These are phyloP conservation scores for Amorphotheca resinae DNA, from an alignment of 495 filamentous ascomycete species.

Conservation along the genomic window DNA sequence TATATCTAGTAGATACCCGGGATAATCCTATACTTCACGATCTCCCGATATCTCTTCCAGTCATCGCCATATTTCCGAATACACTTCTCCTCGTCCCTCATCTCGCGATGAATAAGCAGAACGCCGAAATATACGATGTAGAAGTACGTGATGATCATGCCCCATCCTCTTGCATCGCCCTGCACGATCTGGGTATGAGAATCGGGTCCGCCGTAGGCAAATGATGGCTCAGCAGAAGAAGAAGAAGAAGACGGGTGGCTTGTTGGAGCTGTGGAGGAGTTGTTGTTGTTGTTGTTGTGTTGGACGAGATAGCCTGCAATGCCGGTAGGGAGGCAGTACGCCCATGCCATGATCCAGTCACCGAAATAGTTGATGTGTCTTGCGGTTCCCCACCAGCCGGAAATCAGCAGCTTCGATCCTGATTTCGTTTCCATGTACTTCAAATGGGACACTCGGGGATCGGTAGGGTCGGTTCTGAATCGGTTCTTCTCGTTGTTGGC, in stretches of 20 bases:
- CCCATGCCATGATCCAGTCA: constrained; percentile 91
- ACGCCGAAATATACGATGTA: constrained; percentile 89
- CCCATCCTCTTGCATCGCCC: constrained; percentile 65
- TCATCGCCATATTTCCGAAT: constrained; percentile 82
- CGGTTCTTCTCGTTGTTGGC: constrained; percentile 90
- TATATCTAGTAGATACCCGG: constrained; percentile 72
- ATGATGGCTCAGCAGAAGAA: constrained; percentile 38
- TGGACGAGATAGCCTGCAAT: constrained; percentile 64
- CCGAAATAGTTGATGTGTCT: constrained; percentile 98
- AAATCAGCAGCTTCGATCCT: constrained; percentile 67
- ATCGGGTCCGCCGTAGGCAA: constrained; percentile 20
- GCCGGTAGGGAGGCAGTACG: constrained; percentile 82
- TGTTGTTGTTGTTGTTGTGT: constrained; percentile 7
- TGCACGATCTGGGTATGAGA: constrained; percentile 41
- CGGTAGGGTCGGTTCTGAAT: constrained; percentile 79
- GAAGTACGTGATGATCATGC: constrained; percentile 86
- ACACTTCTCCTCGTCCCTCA: constrained; percentile 89
- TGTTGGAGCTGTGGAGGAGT: constrained; percentile 30
- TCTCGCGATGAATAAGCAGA: constrained; percentile 80
- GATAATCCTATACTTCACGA: constrained; percentile 75
- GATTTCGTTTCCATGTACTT: constrained; percentile 77
- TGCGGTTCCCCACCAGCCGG: constrained; percentile 90
- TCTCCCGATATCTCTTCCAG: constrained; percentile 79
- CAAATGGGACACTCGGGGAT: constrained; percentile 68
- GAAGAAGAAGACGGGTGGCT: constrained; percentile 41